phyloP scores from a whole-genome alignment of 148 eudicot species.

The Nepenthes mirabilis region DNA sequence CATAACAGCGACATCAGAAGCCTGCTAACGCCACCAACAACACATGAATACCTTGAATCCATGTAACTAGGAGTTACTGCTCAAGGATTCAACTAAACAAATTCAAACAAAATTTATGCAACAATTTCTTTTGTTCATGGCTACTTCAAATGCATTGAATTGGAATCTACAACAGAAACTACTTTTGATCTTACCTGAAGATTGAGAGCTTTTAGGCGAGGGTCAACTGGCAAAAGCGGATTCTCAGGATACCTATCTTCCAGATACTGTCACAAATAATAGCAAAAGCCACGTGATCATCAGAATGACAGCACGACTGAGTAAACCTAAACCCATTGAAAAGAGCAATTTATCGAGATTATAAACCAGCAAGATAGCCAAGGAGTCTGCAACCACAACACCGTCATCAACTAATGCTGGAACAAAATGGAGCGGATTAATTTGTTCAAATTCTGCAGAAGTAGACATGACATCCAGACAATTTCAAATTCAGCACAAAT shows the following conservation, averaged over 20 bases:
- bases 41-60: no score
- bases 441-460: slow-evolving; percentile 42
- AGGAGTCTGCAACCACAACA: slow-evolving; percentile 43
- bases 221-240: slow-evolving; percentile 42
- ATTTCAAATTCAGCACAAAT: background rate
- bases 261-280: slow-evolving; percentile 31
- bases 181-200: slow-evolving; percentile 34
- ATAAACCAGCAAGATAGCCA: slow-evolving; percentile 55
- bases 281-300: background rate
- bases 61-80: no score
- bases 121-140: background rate
- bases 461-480: background rate
- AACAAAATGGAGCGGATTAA: slow-evolving; percentile 49
- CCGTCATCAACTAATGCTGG: slow-evolving; percentile 55
- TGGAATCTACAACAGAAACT: background rate
- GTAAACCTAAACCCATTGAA: background rate
- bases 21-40: no score
- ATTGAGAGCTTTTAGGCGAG: slow-evolving; percentile 28
- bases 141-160: background rate
- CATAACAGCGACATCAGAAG: no score
- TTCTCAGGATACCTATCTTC: slow-evolving; percentile 52
- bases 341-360: background rate
- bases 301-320: background rate
- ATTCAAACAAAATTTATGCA: background rate
- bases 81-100: no score